A percentile compares a stretch with the other conserved stretches of the same genome.
Evolutionary conservation across 2,329 filamentous ascomycete genomes (phyloP).

Genomic region (Pyrenophora seminiperda): DNA sequence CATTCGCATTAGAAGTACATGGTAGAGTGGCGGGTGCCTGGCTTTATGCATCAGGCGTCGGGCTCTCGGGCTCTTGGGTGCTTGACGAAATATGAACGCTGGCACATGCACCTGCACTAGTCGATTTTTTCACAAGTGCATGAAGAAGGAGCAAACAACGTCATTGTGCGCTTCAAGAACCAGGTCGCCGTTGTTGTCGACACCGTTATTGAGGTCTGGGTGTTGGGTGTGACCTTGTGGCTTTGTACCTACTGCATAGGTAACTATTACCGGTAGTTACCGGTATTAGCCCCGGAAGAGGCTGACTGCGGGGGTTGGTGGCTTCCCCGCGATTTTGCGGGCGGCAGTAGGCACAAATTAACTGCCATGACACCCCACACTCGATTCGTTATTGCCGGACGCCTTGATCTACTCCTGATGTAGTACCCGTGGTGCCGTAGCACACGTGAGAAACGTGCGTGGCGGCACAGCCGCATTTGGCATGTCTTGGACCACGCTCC

Average conservation of each 20-base stretch:
- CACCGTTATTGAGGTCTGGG: too few species aligned
- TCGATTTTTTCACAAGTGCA: too few species aligned
- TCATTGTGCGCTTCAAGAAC: too few species aligned
- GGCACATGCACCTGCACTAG: too few species aligned
- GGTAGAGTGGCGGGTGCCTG: too few species aligned
- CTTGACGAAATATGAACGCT: too few species aligned
- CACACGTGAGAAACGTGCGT: background rate
- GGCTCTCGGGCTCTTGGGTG: too few species aligned
- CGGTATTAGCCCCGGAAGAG: constrained; percentile 21
- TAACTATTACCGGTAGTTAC: too few species aligned
- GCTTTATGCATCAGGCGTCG: too few species aligned
- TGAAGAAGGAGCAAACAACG: too few species aligned
- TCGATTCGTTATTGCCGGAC: constrained; percentile 20
- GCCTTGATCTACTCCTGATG: background rate
- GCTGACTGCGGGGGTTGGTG: constrained; percentile 29
- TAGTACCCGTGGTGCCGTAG: background rate
- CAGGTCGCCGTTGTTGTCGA: too few species aligned
- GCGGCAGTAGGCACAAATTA: background rate
- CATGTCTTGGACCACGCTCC: background rate
- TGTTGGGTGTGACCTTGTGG: background rate
- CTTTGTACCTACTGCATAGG: constrained; percentile 11
- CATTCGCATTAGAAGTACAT: too few species aligned
- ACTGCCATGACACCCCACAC: constrained; percentile 16
- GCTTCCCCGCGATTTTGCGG: constrained; percentile 22
- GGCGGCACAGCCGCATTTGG: background rate